Evolutionary conservation across 2,329 filamentous ascomycete species (phyloP).

Genomic region (Torrubiella hemipterigena): DNA sequence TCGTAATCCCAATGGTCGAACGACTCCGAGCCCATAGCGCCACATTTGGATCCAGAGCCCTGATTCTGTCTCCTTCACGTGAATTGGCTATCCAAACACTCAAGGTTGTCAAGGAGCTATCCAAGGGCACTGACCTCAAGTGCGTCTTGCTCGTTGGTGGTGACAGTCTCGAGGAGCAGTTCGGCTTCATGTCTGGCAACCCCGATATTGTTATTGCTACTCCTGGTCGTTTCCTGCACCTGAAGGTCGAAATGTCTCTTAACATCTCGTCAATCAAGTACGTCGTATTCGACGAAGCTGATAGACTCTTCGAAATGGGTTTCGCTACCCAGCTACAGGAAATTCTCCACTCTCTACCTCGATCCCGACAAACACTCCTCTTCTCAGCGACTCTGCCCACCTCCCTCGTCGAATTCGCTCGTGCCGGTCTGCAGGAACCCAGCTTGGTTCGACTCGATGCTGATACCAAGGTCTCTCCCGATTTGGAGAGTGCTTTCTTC

Average conservation of each 20-base stretch:
- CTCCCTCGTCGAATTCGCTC: constrained; percentile 88
- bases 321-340: constrained; percentile 89
- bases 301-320: constrained; percentile 96
- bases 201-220: constrained; percentile 97
- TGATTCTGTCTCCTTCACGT: constrained; percentile 85
- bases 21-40: constrained; percentile 79
- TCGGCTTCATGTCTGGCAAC: constrained; percentile 82
- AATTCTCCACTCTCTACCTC: constrained; percentile 79
- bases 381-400: constrained; percentile 94
- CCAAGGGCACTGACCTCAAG: constrained; percentile 80
- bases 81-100: constrained; percentile 91
- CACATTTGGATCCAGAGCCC: constrained; percentile 71
- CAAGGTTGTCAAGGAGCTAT: constrained; percentile 92
- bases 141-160: constrained; percentile 87
- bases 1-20: constrained; percentile 98
- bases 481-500: constrained; percentile 93
- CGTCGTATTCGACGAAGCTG: constrained; percentile 94
- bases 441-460: constrained; percentile 82
- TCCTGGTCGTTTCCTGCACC: constrained; percentile 86
- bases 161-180: constrained; percentile 92
- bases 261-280: constrained; percentile 87
- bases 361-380: constrained; percentile 75
- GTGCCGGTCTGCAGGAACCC: constrained; percentile 86
- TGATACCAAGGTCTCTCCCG: constrained; percentile 90
- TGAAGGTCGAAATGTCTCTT: constrained; percentile 92